Evolutionary conservation across 2,329 filamentous ascomycete species (phyloP).

Genomic region (Grosmannia serpens): DNA sequence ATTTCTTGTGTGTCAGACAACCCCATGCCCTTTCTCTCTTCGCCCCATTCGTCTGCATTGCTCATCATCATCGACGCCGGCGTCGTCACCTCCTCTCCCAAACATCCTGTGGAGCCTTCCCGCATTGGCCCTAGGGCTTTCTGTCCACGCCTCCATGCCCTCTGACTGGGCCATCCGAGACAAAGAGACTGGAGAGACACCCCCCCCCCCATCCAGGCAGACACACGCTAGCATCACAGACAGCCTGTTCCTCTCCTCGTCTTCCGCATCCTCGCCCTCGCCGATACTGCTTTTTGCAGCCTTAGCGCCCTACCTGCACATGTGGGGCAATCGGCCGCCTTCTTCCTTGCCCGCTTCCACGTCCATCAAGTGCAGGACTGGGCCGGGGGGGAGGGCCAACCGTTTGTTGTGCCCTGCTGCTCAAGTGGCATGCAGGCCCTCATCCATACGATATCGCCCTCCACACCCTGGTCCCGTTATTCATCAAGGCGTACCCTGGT

Average conservation of each 20-base stretch:
- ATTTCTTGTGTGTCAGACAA: slow-evolving; percentile 11
- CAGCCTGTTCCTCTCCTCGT: background rate
- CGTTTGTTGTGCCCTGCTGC: background rate
- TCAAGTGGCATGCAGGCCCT: slow-evolving; percentile 4
- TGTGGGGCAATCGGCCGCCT: background rate
- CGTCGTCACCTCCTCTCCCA: background rate
- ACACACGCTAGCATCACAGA: background rate
- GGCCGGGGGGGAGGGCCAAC: background rate
- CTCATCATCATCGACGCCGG: background rate
- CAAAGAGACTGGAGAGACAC: background rate
- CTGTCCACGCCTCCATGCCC: background rate
- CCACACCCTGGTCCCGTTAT: slow-evolving; percentile 1
- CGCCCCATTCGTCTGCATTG: background rate
- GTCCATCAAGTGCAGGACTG: background rate
- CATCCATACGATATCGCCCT: background rate
- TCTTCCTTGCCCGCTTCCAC: background rate
- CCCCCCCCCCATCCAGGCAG: background rate
- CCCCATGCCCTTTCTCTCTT: background rate
- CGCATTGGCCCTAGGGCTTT: background rate
- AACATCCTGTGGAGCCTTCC: background rate
- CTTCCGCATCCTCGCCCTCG: slow-evolving; percentile 2
- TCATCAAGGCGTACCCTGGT: slow-evolving; percentile 9
- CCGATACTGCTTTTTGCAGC: slow-evolving; percentile 2
- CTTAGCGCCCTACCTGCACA: background rate
- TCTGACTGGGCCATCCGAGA: slow-evolving; percentile 1